Evolutionary conservation across 2,329 filamentous ascomycete species (phyloP).

Genomic region (Colletotrichum sp.): DNA sequence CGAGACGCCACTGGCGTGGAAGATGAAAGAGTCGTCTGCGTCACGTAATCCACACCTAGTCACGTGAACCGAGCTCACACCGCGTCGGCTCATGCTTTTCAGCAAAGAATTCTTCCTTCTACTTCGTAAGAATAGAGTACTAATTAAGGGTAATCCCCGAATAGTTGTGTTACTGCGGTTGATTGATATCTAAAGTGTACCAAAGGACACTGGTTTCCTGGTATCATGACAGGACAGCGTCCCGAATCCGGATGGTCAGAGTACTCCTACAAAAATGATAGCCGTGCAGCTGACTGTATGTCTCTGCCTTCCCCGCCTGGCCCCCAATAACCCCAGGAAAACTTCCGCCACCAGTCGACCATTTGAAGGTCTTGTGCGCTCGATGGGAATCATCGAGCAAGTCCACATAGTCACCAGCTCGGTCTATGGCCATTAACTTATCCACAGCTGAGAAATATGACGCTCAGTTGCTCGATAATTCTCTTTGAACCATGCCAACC

Average conservation of each 20-base stretch:
- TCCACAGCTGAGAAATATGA: neutral
- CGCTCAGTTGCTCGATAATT: constrained; percentile 46
- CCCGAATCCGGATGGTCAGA: neutral
- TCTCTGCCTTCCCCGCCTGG: neutral
- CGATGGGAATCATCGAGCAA: neutral
- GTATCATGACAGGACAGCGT: constrained; percentile 5
- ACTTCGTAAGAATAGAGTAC: neutral
- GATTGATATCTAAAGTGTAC: constrained; percentile 6
- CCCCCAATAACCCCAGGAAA: neutral
- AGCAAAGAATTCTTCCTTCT: neutral
- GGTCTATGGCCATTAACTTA: neutral
- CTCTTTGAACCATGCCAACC: constrained; percentile 54
- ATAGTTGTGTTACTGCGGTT: neutral
- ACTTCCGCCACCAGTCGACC: neutral
- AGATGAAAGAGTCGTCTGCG: constrained; percentile 6
- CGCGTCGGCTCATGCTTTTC: neutral
- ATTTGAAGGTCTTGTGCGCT: neutral
- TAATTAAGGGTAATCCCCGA: neutral
- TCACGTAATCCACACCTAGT: constrained; percentile 41
- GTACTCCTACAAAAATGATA: neutral
- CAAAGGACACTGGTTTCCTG: neutral
- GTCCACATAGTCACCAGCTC: neutral
- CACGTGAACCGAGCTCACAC: constrained; percentile 33
- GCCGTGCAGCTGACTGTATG: constrained; percentile 5
- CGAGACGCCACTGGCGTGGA: neutral